Percentiles rank a stretch among this genome's conserved stretches.
These are phyloP conservation scores for Corymbia calophylla DNA, from an alignment of 441 rosid species.

Conservation along the genomic window DNA sequence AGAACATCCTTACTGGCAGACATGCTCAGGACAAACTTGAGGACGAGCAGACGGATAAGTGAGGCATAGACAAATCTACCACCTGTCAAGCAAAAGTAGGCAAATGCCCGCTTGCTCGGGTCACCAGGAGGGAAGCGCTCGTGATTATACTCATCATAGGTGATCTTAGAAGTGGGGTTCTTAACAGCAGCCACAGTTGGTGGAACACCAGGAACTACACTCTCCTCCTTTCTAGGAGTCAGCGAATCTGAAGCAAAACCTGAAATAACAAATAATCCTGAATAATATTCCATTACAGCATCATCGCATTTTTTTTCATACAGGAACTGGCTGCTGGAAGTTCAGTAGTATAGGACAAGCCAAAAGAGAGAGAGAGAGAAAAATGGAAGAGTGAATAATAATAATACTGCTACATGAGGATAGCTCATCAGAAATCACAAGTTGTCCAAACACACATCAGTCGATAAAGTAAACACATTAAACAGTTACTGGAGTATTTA, in stretches of 20 bases:
- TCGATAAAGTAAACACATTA: background rate
- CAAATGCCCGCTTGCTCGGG: conserved; percentile 96
- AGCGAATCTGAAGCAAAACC: conserved; percentile 67
- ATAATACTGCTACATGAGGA: background rate
- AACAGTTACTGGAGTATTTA: background rate
- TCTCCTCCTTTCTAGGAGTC: conserved; percentile 42
- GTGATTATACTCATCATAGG: conserved; percentile 78
- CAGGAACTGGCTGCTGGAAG: background rate
- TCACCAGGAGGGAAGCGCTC: conserved; percentile 95
- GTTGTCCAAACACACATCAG: background rate
- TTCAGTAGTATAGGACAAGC: background rate
- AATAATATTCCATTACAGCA: background rate
- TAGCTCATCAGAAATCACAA: background rate
- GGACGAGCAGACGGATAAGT: conserved; percentile 72
- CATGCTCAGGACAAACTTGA: conserved; percentile 91
- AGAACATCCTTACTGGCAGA: conserved; percentile 98
- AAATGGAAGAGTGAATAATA: background rate
- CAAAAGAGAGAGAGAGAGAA: background rate
- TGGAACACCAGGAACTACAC: conserved; percentile 44
- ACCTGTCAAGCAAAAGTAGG: conserved; percentile 85
- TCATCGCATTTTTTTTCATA: background rate
- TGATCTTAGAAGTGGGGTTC: conserved; percentile 73
- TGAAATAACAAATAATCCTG: conserved; percentile 10
- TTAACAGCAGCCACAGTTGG: conserved; percentile 73
- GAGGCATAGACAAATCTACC: conserved; percentile 96